Percentiles rank a stretch among this genome's conserved stretches.
Conservation (phyloP, 129 eudicot species). For the Flaveria sonorensis region DNA sequence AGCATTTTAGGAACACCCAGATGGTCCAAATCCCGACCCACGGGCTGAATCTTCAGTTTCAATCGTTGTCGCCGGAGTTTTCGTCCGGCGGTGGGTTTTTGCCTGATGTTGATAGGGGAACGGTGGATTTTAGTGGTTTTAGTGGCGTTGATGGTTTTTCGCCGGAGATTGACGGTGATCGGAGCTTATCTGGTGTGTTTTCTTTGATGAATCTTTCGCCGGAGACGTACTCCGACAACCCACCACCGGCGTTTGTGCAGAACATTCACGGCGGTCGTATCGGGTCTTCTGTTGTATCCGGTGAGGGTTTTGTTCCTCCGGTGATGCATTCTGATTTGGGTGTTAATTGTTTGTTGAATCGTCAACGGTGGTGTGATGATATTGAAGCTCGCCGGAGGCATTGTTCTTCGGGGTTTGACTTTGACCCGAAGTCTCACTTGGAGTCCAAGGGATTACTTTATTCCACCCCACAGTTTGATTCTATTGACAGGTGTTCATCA, state of each 20-base stretch:
- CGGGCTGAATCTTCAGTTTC: slow-evolving; percentile 15
- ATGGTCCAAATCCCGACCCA: slow-evolving; percentile 10
- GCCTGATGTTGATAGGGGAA: neutral
- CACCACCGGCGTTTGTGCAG: neutral
- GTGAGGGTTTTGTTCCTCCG: slow-evolving; percentile 18
- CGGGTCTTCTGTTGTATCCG: slow-evolving; percentile 14
- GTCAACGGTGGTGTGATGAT: neutral
- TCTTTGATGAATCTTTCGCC: slow-evolving; percentile 29
- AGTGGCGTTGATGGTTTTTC: neutral
- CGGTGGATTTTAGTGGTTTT: too few relatives aligned
- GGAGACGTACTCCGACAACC: slow-evolving; percentile 12
- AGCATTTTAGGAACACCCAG: neutral
- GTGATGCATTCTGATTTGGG: slow-evolving; percentile 20
- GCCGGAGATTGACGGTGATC: slow-evolving; percentile 28
- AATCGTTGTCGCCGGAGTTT: slow-evolving; percentile 15
- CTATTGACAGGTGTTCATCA: slow-evolving; percentile 23
- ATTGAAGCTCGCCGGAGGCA: neutral
- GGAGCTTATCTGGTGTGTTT: slow-evolving; percentile 28
- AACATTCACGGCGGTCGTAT: slow-evolving; percentile 8
- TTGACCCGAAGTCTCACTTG: slow-evolving; percentile 44
- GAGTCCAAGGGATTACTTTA: slow-evolving; percentile 36
- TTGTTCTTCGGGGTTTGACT: slow-evolving; percentile 27
- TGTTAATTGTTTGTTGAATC: slow-evolving; percentile 8
- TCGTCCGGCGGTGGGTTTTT: neutral
- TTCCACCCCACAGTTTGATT: neutral